Conservation (phyloP, 2,329 filamentous ascomycete genomes). For the Alternaria incomplexa region DNA sequence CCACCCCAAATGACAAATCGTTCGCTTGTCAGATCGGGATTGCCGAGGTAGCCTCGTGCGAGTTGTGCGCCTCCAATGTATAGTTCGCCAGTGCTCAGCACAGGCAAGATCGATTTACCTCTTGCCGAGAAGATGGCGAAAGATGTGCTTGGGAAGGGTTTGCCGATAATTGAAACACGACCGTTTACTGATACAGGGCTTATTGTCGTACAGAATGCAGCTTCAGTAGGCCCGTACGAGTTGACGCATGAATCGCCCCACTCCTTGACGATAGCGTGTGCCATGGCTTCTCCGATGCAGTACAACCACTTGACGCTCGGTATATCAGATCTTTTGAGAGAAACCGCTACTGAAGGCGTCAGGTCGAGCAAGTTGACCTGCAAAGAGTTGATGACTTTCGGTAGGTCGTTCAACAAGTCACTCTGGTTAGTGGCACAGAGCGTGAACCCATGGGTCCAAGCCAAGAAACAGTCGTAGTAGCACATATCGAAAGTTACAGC, state of each 20-base stretch:
- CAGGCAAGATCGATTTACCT: conserved; percentile 42
- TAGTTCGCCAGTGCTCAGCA: conserved; percentile 52
- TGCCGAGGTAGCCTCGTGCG: conserved; percentile 53
- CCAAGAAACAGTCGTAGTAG: conserved; percentile 56
- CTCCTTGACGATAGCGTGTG: conserved; percentile 44
- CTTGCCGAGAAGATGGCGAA: conserved; percentile 46
- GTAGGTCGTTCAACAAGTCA: conserved; percentile 48
- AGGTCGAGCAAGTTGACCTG: conserved; percentile 50
- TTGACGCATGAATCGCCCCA: conserved; percentile 53
- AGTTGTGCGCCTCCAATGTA: conserved; percentile 56
- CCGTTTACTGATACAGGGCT: conserved; percentile 34
- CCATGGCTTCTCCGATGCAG: conserved; percentile 54
- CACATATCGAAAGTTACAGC: conserved; percentile 55
- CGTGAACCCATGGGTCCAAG: conserved; percentile 53
- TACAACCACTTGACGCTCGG: conserved; percentile 51
- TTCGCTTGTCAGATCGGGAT: conserved; percentile 37
- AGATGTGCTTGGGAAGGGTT: conserved; percentile 50
- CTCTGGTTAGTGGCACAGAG: conserved; percentile 50
- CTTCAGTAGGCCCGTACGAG: conserved; percentile 54
- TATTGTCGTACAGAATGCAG: conserved; percentile 55
- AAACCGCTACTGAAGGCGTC: conserved; percentile 52
- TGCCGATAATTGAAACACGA: conserved; percentile 51
- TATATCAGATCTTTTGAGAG: conserved; percentile 39
- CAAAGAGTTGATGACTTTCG: conserved; percentile 43
- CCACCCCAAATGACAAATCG: conserved; percentile 39